Evolutionary conservation across 2,329 filamentous ascomycete species (phyloP).

Genomic region (Trichoderma koningiopsis): DNA sequence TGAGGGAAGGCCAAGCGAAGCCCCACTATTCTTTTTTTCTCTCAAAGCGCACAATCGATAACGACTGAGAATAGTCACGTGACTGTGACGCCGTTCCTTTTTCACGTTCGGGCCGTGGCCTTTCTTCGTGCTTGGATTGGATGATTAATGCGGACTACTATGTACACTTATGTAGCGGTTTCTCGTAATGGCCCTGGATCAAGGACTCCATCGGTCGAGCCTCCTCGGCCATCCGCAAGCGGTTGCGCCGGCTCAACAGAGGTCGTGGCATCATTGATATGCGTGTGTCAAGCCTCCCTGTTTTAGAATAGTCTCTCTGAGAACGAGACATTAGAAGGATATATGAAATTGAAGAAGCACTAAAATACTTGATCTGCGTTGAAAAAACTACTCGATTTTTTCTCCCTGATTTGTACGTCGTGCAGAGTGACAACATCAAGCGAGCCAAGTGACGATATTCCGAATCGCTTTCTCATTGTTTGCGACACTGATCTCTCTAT

Average conservation of each 20-base stretch:
- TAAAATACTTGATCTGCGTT: not conserved
- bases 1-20: slow-evolving; percentile 37
- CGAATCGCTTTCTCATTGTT: not conserved
- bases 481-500: not conserved
- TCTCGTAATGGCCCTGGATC: not conserved
- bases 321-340: not conserved
- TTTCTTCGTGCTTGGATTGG: not conserved
- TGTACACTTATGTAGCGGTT: too few species aligned
- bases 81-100: not conserved
- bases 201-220: not conserved
- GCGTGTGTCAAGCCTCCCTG: not conserved
- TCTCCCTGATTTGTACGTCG: too few species aligned
- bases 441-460: not conserved
- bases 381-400: not conserved
- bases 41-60: slow-evolving; percentile 7
- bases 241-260: not conserved
- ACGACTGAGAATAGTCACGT: not conserved
- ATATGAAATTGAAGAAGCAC: not conserved
- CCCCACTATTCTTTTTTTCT: slow-evolving; percentile 13
- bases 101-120: not conserved
- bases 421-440: not conserved
- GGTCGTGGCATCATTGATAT: not conserved
- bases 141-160: not conserved
- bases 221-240: not conserved
- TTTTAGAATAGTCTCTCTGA: not conserved